Base-by-base conservation (phyloP, 148 eudicot species). In the Dysphania ambrosioides region DNA sequence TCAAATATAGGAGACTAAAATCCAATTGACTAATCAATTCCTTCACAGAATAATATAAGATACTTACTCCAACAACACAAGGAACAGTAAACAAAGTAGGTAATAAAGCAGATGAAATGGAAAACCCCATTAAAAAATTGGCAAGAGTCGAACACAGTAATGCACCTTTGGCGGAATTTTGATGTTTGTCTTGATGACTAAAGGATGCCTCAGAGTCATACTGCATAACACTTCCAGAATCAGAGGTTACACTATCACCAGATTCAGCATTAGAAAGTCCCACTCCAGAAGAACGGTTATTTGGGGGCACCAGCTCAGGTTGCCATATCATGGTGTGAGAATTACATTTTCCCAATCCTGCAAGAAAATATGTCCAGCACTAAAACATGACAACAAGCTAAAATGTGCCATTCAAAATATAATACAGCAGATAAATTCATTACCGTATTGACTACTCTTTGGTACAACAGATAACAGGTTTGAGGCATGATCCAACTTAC, bases 131-230 rank as follows among this genome's bases (percentile, higher is more conserved):
- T n/a, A 19, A 53, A 5, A 53, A 53, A 12, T 8, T 53, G 23
- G 58, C 53, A 53, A 53, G 26, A 6, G 58, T 11, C 55, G 1
- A 47, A 72, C 18, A 34, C 13, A 78, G 35, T 57, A 47, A 18
- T 67, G 38, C 81, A 87, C 87, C 84, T 56, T 66, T 79, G 7
- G 55, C 21, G 44, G 65, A 23, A 69, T 71, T 77, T 34, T 79
- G 81, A 49, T 75, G 32, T 74, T 72, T 72, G 66, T 40, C 21
- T 40, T 55, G 30, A 76, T 73, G 66, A 70, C 83, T 81, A 68
- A 79, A 78, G 23, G 86, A 81, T 73, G 81, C 64, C 83, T 82
- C 87, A 6, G 83, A 75, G 41, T 82, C 77, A 78, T 80, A 83
- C 77, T 82, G 89, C 38, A 78, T 81, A 55, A 69, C 72, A 74